Base-by-base conservation (phyloP, 805 yeast species). In the Suhomyces sp. region DNA sequence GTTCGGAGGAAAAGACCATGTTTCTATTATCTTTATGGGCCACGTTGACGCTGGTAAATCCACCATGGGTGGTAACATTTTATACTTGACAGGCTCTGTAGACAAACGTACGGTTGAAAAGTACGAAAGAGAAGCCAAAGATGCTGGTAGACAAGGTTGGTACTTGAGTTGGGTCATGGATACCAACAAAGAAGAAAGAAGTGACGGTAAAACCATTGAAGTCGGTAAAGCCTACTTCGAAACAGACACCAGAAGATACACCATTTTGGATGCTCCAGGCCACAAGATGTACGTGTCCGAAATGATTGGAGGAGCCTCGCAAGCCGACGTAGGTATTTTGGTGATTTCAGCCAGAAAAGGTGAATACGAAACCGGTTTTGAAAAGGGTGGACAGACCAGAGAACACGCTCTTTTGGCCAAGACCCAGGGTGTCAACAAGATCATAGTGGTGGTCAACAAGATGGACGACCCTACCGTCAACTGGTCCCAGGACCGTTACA, bases 141-240 rank as follows among this genome's bases (percentile, higher is more conserved):
- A 94, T 64, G 98, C 98, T 46, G 98, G 99, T 72, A 88, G 98
- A 79, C 99, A 94, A 78, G 97, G 97, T 73, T 94, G 99, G 99
- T 94, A 94, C 72, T 79, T 94, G 63, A 92, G 98, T 7, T 94
- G 99, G 99, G 96, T 94, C 63, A 92, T 94, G 97, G 99, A 94
- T 73, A 93, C 97, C 63, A 94, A 96, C 78, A 92, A 90, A 75
- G 99, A 94, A 77, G 99, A 94, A 79, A 88, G 99, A 81, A 90
- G 82, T 65, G 97, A 94, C 75, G 99, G 99, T 80, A 94, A 94
- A 79, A 94, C 99, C 60, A 96, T 94, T 64, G 99, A 94, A 77
- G 98, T 94, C 55, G 99, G 99, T 68, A 91, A 92, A 68, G 96
- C 98, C 22, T 91, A 87, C 66, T 94, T 94, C 65, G 99, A 94